phyloP scores from a whole-genome alignment of 345 rosid genomes.

The Raphanus sativus region DNA sequence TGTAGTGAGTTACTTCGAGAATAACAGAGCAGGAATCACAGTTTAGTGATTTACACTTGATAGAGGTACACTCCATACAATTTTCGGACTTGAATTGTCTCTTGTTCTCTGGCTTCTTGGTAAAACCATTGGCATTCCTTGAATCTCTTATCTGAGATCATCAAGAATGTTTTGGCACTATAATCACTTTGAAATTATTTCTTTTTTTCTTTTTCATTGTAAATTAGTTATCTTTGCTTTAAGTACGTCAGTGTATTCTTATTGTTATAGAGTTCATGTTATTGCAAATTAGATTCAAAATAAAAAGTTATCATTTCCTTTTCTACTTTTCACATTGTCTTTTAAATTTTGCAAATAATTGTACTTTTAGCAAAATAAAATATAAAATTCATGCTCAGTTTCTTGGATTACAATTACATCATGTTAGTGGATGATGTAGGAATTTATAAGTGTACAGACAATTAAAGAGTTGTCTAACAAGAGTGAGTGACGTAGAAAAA shows the following conservation, averaged over 20 bases:
- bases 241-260: neutral
- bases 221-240: neutral
- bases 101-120: conserved; percentile 95
- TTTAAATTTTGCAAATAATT: neutral
- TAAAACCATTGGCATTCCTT: conserved; percentile 76
- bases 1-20: conserved; percentile 79
- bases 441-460: neutral
- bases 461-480: neutral
- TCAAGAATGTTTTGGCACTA: conserved; percentile 14
- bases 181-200: neutral
- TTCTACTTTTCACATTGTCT: neutral
- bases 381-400: neutral
- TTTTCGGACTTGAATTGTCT: conserved; percentile 81
- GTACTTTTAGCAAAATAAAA: neutral
- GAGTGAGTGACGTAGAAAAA: neutral
- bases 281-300: conserved; percentile 17
- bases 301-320: neutral
- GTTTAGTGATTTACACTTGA: conserved; percentile 81
- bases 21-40: conserved; percentile 85
- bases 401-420: neutral
- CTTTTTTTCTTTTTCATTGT: neutral
- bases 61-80: conserved; percentile 77
- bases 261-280: conserved; percentile 12
- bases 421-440: neutral
- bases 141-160: conserved; percentile 11